A percentile compares a stretch with the other conserved stretches of the same genome.
Evolutionary conservation across 1,139 yeast genomes (phyloP).

Genomic region (Geotrichum australiense): DNA sequence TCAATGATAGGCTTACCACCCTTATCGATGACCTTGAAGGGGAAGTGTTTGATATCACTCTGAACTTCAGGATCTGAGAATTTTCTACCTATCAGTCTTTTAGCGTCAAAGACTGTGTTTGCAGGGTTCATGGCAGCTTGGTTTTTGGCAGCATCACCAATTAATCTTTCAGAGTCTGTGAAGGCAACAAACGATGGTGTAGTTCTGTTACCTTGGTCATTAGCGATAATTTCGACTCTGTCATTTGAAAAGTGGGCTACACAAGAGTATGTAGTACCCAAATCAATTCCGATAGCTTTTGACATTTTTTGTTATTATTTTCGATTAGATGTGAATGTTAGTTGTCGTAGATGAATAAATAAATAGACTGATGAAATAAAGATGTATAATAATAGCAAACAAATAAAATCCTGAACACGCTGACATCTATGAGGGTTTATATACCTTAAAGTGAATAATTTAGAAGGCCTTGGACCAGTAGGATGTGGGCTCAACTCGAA

Average conservation of each 20-base stretch:
- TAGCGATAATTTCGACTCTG: constrained; percentile 90
- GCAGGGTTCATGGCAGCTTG: constrained; percentile 97
- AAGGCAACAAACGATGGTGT: constrained; percentile 97
- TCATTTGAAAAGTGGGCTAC: constrained; percentile 93
- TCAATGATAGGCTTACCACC: constrained; percentile 83
- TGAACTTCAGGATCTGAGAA: constrained; percentile 83
- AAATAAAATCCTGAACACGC: no score
- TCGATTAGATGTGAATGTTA: background rate
- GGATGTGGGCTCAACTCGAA: no score
- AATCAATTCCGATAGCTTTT: constrained; percentile 62
- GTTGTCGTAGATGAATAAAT: background rate
- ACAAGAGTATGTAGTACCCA: constrained; percentile 98
- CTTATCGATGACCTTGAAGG: constrained; percentile 84
- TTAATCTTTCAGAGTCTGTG: constrained; percentile 92
- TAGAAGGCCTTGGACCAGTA: no score
- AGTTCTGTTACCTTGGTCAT: constrained; percentile 98
- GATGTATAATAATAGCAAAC: no score
- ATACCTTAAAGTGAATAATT: no score
- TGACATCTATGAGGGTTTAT: no score
- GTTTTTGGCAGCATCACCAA: constrained; percentile 98
- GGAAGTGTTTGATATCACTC: constrained; percentile 92
- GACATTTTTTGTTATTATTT: constrained; percentile 24
- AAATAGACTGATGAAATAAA: no score
- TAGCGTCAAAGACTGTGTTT: constrained; percentile 94
- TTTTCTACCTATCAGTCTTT: constrained; percentile 95